Percentiles rank a stretch among this genome's conserved stretches.
Conservation (phyloP, 805 yeast genomes). For the Myxozyma sirexii region DNA sequence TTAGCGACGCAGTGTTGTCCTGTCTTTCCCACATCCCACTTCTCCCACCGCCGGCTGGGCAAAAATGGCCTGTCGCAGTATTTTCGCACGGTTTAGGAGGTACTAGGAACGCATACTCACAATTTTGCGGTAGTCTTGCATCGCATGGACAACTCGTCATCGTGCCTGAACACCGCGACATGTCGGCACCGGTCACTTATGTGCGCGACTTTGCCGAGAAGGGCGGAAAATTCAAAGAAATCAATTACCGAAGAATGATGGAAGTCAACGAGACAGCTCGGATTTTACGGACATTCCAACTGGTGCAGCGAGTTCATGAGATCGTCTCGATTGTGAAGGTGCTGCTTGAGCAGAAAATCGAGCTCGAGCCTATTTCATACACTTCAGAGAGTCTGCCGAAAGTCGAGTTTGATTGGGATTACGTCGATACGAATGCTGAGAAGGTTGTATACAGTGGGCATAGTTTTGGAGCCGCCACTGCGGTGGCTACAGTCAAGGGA, state of each 20-base stretch:
- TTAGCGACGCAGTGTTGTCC: constrained; percentile 20
- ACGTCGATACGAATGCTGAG: constrained; percentile 14
- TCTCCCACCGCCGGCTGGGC: constrained; percentile 20
- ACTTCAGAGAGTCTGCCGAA: not conserved
- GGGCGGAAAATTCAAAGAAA: constrained; percentile 53
- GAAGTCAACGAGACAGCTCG: constrained; percentile 32
- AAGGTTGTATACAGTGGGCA: constrained; percentile 34
- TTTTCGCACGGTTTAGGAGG: constrained; percentile 38
- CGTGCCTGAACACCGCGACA: constrained; percentile 48
- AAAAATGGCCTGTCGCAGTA: constrained; percentile 35
- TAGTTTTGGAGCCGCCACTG: constrained; percentile 37
- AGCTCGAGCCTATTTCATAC: constrained; percentile 6
- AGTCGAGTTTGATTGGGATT: constrained; percentile 22
- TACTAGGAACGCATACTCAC: constrained; percentile 35
- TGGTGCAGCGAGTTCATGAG: constrained; percentile 31
- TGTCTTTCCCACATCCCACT: constrained; percentile 20
- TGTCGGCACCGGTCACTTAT: constrained; percentile 71
- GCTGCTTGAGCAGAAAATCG: constrained; percentile 20
- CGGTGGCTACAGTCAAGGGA: constrained; percentile 31
- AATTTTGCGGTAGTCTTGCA: constrained; percentile 36
- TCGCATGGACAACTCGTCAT: constrained; percentile 35
- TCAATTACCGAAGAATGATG: constrained; percentile 27
- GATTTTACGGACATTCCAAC: constrained; percentile 32
- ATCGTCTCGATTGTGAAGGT: constrained; percentile 24
- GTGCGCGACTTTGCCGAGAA: constrained; percentile 77